These are phyloP conservation scores for Amaranthus cruentus DNA, from an alignment of 148 eudicot genomes.

Conservation along the genomic window DNA sequence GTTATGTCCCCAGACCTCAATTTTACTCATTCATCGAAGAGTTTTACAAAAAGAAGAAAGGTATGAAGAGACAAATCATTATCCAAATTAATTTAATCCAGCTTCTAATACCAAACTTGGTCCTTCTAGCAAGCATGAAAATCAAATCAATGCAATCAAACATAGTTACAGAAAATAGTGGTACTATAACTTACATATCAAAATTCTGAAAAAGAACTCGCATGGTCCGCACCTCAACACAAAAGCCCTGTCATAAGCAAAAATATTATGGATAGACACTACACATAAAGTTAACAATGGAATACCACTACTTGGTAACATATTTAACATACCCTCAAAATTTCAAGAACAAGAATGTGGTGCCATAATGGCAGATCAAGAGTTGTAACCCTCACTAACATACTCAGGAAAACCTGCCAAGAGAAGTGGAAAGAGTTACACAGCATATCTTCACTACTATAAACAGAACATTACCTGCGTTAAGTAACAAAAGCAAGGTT, in stretches of 20 bases:
- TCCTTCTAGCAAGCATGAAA: background rate
- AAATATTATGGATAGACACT: conserved; percentile 5
- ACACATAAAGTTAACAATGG: conserved; percentile 3
- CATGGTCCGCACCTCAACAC: conserved; percentile 95
- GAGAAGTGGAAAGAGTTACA: conserved; percentile 5
- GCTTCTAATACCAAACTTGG: background rate
- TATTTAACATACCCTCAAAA: conserved; percentile 68
- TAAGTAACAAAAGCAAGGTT: background rate
- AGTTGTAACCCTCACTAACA: conserved; percentile 77
- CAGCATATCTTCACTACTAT: background rate
- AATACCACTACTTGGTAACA: conserved; percentile 1
- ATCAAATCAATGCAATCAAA: background rate
- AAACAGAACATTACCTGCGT: background rate
- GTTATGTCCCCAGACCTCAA: background rate
- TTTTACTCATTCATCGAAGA: background rate
- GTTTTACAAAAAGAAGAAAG: background rate
- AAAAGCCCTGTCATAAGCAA: conserved; percentile 76
- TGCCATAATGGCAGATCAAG: conserved; percentile 98
- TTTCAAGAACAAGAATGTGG: conserved; percentile 97
- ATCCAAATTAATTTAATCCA: background rate
- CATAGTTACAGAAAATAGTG: background rate
- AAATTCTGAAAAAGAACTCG: conserved; percentile 90
- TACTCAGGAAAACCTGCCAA: conserved; percentile 89
- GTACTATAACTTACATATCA: conserved; percentile 68
- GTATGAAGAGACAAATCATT: background rate